These are phyloP conservation scores for Phylloporus sp. DNA, from an alignment of 768 basidiomycete genomes.

Conservation along the genomic window DNA sequence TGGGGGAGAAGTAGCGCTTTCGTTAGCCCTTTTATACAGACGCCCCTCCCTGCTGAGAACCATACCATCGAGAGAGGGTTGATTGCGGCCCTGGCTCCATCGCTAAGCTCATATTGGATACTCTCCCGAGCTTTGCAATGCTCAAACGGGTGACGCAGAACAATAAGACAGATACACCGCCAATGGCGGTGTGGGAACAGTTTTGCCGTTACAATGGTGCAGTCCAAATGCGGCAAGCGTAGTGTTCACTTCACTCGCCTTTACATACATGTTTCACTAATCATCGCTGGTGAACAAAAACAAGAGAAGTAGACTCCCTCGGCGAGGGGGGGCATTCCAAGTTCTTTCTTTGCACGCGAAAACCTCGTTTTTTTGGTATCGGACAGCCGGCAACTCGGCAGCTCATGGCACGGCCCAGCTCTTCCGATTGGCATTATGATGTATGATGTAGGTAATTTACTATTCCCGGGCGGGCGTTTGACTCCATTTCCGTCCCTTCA, in stretches of 20 bases:
- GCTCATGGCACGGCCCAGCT: background rate
- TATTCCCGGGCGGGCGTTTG: background rate
- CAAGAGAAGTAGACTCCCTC: background rate
- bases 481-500: conserved; percentile 1
- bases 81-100: background rate
- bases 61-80: background rate
- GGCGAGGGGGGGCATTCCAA: too few species aligned
- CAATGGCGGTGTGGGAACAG: conserved; percentile 7
- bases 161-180: conserved; percentile 18
- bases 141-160: conserved; percentile 9
- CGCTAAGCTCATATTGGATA: background rate
- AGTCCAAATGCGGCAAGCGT: conserved; percentile 18
- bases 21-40: conserved; percentile 16
- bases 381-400: background rate
- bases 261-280: background rate
- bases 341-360: background rate
- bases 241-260: conserved; percentile 8
- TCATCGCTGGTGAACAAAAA: background rate
- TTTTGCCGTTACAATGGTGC: conserved; percentile 15
- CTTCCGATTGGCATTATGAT: background rate
- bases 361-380: background rate
- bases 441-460: background rate
- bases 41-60: background rate
- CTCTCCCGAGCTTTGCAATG: background rate
- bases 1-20: background rate